Conservation (phyloP, 1,284 basidiomycete species). For the Macrocystidia cucumis region DNA sequence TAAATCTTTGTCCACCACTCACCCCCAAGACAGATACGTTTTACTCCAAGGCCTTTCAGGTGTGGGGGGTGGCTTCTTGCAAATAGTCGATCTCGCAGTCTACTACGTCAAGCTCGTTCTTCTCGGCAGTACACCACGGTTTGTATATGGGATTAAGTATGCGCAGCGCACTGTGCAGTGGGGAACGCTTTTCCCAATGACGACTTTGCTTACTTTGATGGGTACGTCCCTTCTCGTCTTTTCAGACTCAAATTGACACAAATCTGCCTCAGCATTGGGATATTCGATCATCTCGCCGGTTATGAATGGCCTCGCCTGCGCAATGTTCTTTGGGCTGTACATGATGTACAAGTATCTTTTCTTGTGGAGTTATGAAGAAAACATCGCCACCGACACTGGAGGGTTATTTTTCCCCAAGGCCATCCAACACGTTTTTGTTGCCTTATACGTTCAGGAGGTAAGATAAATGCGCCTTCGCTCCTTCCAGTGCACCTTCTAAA, state of each 20-base stretch:
- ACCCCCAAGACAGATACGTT: slow-evolving; percentile 37
- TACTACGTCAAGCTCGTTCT: slow-evolving; percentile 85
- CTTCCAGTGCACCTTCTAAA: neutral
- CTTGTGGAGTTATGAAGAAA: slow-evolving; percentile 75
- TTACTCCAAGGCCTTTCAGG: slow-evolving; percentile 69
- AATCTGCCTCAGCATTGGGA: slow-evolving; percentile 38
- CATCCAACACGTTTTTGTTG: slow-evolving; percentile 90
- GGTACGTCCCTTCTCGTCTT: slow-evolving; percentile 35
- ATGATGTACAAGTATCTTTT: slow-evolving; percentile 87
- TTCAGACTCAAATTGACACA: neutral
- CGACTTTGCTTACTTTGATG: slow-evolving; percentile 74
- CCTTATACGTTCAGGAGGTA: slow-evolving; percentile 76
- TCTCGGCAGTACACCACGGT: slow-evolving; percentile 87
- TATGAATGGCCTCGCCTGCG: slow-evolving; percentile 85
- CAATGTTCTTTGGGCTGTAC: slow-evolving; percentile 83
- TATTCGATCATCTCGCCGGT: slow-evolving; percentile 94
- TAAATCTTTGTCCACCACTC: neutral
- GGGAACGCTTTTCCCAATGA: slow-evolving; percentile 81
- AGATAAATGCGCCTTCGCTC: neutral
- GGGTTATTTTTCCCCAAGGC: slow-evolving; percentile 96
- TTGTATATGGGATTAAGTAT: slow-evolving; percentile 75
- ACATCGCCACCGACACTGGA: slow-evolving; percentile 75
- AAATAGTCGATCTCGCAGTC: slow-evolving; percentile 67
- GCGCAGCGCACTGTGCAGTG: slow-evolving; percentile 60
- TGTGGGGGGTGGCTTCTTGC: slow-evolving; percentile 75